Evolutionary conservation across 345 rosid species (phyloP), one percentile per base, ranked within the genome.

Genomic region (Citrus trifoliata): DNA sequence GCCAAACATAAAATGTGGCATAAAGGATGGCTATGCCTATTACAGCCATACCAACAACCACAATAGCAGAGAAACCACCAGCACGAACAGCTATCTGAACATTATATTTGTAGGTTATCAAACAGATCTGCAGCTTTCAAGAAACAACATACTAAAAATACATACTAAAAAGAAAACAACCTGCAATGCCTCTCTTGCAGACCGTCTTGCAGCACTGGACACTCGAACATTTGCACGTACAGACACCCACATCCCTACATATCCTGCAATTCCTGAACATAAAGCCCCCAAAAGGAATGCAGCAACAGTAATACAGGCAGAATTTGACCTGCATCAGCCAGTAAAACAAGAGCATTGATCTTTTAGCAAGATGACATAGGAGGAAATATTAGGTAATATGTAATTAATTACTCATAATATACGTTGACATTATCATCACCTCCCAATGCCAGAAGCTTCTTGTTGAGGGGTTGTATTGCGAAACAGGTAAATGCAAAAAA

Each of bases 151-250:
- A 38, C 42, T 37, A 37, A 37, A 37, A 37, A 37, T 5, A 37
- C 9, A 8, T 75, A 77, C n/a, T 61, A 63, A 63, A 78, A 70
- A 42, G 72, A 79, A 70, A 30, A 83, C 60, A 81, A 97, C 99
- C 98, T 97, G 99, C 92, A 97, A 83, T 62, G 98, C 99, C 87
- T 96, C 99, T 88, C 98, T 93, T 30, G 98, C 97, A 76, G 99
- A 96, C 78, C 99, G 91, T 82, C 98, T 93, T 66, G 99, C 99
- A 62, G 99, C 98, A 87, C 99, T 93, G 67, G 99, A 88, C 73
- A 96, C 98, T 79, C 99, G 91, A 78, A 96, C 99, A 85, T 96
- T 96, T 83, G 99, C 99, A 84, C 99, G 98, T 67, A 96, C 99
- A 22, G 99, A 96, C 67, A 96, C 99, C 99, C 98, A 96, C 99